Percentiles rank a stretch among this genome's conserved stretches.
Conservation (phyloP, 139 green algal genomes). For the Volvox reticuliferus region DNA sequence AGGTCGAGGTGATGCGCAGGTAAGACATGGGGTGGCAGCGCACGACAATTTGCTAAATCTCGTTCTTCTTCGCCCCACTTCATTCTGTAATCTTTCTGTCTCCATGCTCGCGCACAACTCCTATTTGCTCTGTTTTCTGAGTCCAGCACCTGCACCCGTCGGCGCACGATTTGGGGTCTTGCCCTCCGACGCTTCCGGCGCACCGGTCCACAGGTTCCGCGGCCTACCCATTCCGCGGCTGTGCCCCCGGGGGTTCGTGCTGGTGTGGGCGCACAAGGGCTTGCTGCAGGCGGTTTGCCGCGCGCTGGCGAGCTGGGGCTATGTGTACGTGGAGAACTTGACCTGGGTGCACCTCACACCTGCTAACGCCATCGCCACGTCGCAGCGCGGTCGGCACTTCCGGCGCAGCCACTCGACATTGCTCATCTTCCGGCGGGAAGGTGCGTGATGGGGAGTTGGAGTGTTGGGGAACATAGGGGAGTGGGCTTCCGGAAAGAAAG, state of each 20-base stretch:
- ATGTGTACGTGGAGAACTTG: slow-evolving; percentile 93
- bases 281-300: slow-evolving; percentile 55
- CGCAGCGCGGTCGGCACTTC: slow-evolving; percentile 49
- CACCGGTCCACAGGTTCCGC: slow-evolving; percentile 51
- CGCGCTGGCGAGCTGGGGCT: slow-evolving; percentile 65
- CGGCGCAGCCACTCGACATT: slow-evolving; percentile 85
- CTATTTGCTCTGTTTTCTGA: too few species aligned
- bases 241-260: slow-evolving; percentile 88
- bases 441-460: slow-evolving; percentile 44
- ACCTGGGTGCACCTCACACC: slow-evolving; percentile 88
- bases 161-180: too few species aligned
- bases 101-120: too few species aligned
- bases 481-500: neutral
- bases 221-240: slow-evolving; percentile 76
- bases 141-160: too few species aligned
- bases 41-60: too few species aligned
- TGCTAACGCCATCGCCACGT: slow-evolving; percentile 76
- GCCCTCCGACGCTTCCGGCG: too few species aligned
- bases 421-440: slow-evolving; percentile 90
- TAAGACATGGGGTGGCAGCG: neutral
- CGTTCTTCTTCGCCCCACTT: too few species aligned
- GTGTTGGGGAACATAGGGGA: neutral
- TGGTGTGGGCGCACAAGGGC: slow-evolving; percentile 89
- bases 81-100: too few species aligned
- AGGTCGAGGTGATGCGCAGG: slow-evolving; percentile 32